phyloP scores from a whole-genome alignment of 169 alveolate genomes.

The Cystoisospora suis region DNA sequence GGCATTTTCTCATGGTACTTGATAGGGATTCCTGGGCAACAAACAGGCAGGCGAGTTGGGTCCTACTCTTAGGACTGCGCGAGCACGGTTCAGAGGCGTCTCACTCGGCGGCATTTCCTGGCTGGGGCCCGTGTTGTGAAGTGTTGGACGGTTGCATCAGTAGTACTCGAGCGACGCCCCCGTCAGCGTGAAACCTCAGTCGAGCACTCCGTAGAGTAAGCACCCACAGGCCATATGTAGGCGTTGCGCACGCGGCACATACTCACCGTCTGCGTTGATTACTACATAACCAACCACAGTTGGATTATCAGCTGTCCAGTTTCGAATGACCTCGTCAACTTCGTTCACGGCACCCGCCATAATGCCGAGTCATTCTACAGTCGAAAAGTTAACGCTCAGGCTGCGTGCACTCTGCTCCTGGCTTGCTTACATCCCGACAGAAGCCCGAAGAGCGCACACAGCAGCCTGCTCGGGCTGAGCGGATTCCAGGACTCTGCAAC shows the following conservation, averaged over 20 bases:
- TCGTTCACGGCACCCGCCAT: constrained; percentile 64
- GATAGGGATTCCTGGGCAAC: constrained; percentile 61
- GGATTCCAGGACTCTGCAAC: too few relatives aligned
- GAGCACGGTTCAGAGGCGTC: too few relatives aligned
- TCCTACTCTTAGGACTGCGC: too few relatives aligned
- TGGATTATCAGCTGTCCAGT: constrained; percentile 59
- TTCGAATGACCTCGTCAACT: constrained; percentile 62
- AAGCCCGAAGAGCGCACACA: too few relatives aligned
- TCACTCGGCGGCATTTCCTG: too few relatives aligned
- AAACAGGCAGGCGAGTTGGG: too few relatives aligned
- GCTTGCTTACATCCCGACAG: too few relatives aligned
- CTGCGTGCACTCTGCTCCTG: too few relatives aligned
- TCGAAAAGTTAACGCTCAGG: not conserved
- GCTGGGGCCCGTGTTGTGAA: too few relatives aligned
- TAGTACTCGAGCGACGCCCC: not conserved
- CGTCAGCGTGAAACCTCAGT: not conserved
- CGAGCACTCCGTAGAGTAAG: not conserved
- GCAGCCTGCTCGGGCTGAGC: too few relatives aligned
- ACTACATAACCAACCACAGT: constrained; percentile 67
- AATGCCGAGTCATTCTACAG: not conserved
- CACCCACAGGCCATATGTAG: not conserved
- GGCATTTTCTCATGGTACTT: constrained; percentile 64
- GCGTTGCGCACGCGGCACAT: not conserved
- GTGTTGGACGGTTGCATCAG: not conserved
- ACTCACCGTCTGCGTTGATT: constrained; percentile 67